Evolutionary conservation across 225 moss, liverwort and hornwort species (phyloP).

Genomic region (Physcomitrellopsis africana): DNA sequence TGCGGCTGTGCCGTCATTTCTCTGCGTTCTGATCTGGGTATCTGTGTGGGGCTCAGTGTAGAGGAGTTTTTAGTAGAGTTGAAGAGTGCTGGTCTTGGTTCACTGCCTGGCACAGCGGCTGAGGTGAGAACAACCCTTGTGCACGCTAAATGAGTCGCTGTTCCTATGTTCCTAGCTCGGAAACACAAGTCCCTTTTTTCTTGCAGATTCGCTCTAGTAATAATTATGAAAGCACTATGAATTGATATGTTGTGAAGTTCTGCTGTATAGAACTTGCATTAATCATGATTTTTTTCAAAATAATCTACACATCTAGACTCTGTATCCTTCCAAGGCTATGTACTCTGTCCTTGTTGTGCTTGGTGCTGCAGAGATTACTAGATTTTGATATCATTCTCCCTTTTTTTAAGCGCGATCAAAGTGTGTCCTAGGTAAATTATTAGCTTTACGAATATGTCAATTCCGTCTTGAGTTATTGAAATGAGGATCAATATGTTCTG

Average conservation of each 20-base stretch:
- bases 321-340: not conserved
- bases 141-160: conserved; percentile 13
- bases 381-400: not conserved
- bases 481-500: conserved; percentile 26
- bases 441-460: not conserved
- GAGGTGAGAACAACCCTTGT: conserved; percentile 54
- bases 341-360: conserved; percentile 13
- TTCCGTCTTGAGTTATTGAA: conserved; percentile 9
- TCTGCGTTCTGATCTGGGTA: conserved; percentile 10
- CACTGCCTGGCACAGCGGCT: conserved; percentile 92
- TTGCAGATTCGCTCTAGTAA: conserved; percentile 4
- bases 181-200: not conserved
- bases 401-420: not conserved
- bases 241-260: too few species aligned
- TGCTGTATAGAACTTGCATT: not conserved
- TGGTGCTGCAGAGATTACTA: not conserved
- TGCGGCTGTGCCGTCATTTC: conserved; percentile 10
- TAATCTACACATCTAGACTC: not conserved
- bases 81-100: conserved; percentile 83
- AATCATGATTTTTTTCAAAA: not conserved
- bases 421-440: not conserved
- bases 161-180: not conserved
- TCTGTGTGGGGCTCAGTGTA: conserved; percentile 48
- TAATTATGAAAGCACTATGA: not conserved
- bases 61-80: conserved; percentile 74